Evolutionary conservation across 306 rosid genomes (phyloP).

Genomic region (Alnus rubra): DNA sequence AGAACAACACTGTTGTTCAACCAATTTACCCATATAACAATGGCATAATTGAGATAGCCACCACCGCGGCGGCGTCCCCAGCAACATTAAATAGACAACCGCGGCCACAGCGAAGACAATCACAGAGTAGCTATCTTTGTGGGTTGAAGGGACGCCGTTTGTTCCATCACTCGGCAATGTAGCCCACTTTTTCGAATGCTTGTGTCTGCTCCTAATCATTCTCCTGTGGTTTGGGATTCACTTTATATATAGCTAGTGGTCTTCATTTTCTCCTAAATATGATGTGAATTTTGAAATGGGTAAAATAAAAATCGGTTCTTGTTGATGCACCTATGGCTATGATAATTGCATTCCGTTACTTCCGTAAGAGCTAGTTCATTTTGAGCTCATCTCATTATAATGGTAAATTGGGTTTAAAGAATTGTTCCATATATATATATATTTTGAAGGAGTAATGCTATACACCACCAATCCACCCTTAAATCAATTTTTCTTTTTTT

Average conservation of each 20-base stretch:
- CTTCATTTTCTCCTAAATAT: neutral
- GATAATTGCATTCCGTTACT: neutral
- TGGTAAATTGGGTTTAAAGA: neutral
- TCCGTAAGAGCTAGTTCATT: neutral
- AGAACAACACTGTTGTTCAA: constrained; percentile 7
- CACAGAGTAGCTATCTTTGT: constrained; percentile 40
- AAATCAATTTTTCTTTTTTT: no score
- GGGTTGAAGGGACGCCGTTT: constrained; percentile 47
- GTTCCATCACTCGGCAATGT: constrained; percentile 44
- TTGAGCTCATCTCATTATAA: neutral
- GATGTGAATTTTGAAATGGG: neutral
- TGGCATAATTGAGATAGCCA: constrained; percentile 20
- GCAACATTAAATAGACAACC: constrained; percentile 7
- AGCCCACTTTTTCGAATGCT: neutral
- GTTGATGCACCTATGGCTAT: neutral
- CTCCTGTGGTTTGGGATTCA: neutral
- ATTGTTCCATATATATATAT: no score
- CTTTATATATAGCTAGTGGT: neutral
- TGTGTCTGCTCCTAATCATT: neutral
- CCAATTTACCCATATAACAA: constrained; percentile 17
- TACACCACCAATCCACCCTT: no score
- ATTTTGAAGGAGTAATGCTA: no score
- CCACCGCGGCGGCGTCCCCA: constrained; percentile 16
- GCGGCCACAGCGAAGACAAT: neutral
- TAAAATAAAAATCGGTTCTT: neutral